Base-by-base conservation (phyloP, 78 protist species). In the Planoprotostelium fungivorum region DNA sequence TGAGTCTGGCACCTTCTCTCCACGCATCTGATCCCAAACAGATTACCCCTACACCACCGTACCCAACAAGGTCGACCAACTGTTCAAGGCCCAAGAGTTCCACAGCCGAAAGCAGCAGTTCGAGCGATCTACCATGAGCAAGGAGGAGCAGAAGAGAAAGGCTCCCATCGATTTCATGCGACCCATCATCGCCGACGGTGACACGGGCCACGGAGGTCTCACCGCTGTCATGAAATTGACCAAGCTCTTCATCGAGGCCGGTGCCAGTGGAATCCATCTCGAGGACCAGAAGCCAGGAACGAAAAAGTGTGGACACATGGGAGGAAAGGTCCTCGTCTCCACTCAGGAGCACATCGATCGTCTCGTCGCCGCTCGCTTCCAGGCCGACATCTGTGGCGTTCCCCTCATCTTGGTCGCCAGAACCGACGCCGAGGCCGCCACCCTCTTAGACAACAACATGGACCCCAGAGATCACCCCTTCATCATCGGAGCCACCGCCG, bases 171-270 rank as follows among this genome's bases (percentile, higher is more conserved):
- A 96, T 88, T 90, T 86, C 90, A n/a, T 94, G 83, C 87, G 90
- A 51, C 98, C 99, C 38, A 96, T 97, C 92, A 93, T 97, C 84
- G 98, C 99, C 36, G 99, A 97, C 86, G 99, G 96, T 39, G 99
- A 97, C 95, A 97, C 99, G 9, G 99, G 99, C 84, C 97, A 96
- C 91, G 99, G 99, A 86, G 99, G 99, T 1, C 90, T 95, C 87
- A 91, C 97, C 28, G 97, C 97, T 29, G 96, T 96, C 51, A 96
- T 96, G 95, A 96, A 96, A 90, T 88, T 97, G 37, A 95, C 95
- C 87, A 97, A 96, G 97, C 36, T 94, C 89, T 93, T 96, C 90
- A 90, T 96, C 86, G 98, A 97, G 88, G 93, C 96, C 31, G 99
- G 99, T 51, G 99, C 99, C 0, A 93, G 98, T 38, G 99, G 97